Evolutionary conservation across 371 early-diverging fungal genomes (phyloP), one percentile per base, ranked within the genome.

Genomic region (Apophysomyces sp.): DNA sequence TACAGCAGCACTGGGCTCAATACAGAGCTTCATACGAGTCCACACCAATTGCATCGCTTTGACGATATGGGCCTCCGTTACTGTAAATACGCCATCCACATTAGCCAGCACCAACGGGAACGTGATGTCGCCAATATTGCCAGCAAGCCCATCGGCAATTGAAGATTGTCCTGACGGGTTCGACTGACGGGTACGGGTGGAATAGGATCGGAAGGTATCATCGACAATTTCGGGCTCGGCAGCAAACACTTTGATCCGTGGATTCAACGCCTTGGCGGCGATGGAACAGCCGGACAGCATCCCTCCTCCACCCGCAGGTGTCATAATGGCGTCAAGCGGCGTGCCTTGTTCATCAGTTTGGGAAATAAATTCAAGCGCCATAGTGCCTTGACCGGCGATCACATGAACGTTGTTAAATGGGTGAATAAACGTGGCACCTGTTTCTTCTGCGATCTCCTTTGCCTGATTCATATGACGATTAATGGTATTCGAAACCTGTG

Each of bases 321-420:
- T 66, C 31, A 87, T 62, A 7, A 86, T 59, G 9, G 75, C 76
- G 63, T 87, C 86, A 24, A 86, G 61, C 15, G 52, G 49, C 3
- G 28, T 51, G 2, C 66, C 65, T 29, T 71, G 66, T 28, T 71
- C 69, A 6, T 66, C 57, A 2, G 72, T 67, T 61, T 88, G 87
- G 2, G 65, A 55, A 9, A 85, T 34, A 4, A 81, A 54, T 56
- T 86, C 86, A 16, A 84, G 52, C 30, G 69, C 77, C 21, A 84
- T 71, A 2, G 88, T 88, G 18, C 86, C 87, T 55, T 87, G 86
- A 5, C 87, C 87, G 21, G 85, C 82, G 52, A 87, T 87, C 8
- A 86, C 74, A 58, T 77, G 32, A 1, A 68, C 67, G 26, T 83
- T 69, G 12, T 83, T 72, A 56, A 64, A 81, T 15, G 83, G 82